These are phyloP conservation scores for Fusarium lateritium DNA, from an alignment of 2,329 filamentous ascomycete genomes.

Conservation along the genomic window DNA sequence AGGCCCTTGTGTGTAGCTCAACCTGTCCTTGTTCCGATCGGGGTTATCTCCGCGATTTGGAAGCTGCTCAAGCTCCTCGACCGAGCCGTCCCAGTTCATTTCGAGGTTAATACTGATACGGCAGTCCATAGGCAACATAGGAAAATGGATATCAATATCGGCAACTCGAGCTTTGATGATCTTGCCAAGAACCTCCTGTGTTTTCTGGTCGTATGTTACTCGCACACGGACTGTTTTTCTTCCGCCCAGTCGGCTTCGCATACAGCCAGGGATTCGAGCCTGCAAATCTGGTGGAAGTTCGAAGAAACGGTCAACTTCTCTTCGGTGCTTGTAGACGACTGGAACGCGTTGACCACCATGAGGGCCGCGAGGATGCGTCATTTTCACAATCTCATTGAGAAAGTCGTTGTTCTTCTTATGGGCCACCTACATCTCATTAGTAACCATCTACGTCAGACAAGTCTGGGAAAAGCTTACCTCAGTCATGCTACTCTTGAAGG, in stretches of 20 bases:
- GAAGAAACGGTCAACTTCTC: constrained; percentile 88
- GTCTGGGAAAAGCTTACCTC: constrained; percentile 69
- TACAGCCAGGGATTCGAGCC: constrained; percentile 73
- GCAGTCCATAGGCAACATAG: constrained; percentile 84
- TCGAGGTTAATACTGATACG: constrained; percentile 96
- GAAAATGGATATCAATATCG: constrained; percentile 90
- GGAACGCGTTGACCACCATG: constrained; percentile 66
- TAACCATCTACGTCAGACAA: background rate
- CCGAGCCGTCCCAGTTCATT: constrained; percentile 84
- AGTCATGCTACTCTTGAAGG: constrained; percentile 92
- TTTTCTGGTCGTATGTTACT: constrained; percentile 83
- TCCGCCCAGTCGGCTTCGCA: constrained; percentile 70
- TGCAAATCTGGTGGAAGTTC: constrained; percentile 75
- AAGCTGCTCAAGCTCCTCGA: constrained; percentile 67
- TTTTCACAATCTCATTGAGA: constrained; percentile 78
- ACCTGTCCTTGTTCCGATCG: constrained; percentile 87
- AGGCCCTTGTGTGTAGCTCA: constrained; percentile 89
- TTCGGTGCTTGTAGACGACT: constrained; percentile 85
- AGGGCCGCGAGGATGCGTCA: constrained; percentile 70
- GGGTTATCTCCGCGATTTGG: constrained; percentile 58
- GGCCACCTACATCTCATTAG: constrained; percentile 70
- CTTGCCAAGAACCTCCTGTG: constrained; percentile 77
- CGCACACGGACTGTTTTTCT: constrained; percentile 66
- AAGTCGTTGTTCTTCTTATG: constrained; percentile 88
- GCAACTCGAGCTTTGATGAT: constrained; percentile 93